phyloP scores from a whole-genome alignment of 805 yeast genomes.

The Starmerella vaccinii region DNA sequence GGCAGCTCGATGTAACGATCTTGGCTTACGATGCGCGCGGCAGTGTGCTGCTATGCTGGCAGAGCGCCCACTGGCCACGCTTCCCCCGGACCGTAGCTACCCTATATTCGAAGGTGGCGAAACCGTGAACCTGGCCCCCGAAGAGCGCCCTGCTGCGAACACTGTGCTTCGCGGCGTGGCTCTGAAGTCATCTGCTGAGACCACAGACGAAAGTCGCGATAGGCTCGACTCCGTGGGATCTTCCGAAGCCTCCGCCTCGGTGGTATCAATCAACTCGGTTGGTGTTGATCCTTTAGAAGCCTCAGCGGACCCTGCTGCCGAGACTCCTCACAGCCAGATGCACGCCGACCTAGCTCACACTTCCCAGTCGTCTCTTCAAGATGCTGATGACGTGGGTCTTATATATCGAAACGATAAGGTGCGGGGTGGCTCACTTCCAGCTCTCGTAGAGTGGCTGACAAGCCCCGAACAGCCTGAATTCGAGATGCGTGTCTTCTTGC shows the following conservation, averaged over 20 bases:
- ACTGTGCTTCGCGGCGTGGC: not conserved
- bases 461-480: constrained; percentile 12
- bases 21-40: constrained; percentile 18
- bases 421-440: constrained; percentile 31
- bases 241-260: not conserved
- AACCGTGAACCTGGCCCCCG: not conserved
- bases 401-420: constrained; percentile 24
- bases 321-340: not conserved
- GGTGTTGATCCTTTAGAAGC: not conserved
- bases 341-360: not conserved
- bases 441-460: constrained; percentile 27
- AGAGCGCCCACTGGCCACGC: constrained; percentile 28
- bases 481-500: constrained; percentile 55
- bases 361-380: not conserved
- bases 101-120: constrained; percentile 25
- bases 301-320: not conserved
- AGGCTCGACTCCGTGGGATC: not conserved
- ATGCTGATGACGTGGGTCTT: constrained; percentile 11
- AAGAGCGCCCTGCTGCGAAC: not conserved
- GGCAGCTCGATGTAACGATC: constrained; percentile 30
- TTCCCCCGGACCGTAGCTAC: constrained; percentile 26
- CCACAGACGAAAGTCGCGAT: not conserved
- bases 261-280: not conserved
- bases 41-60: constrained; percentile 24
- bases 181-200: not conserved